A percentile compares a stretch with the other conserved stretches of the same genome.
Conservation (phyloP, 139 green algal genomes). For the Tetradesmus obliquus region DNA sequence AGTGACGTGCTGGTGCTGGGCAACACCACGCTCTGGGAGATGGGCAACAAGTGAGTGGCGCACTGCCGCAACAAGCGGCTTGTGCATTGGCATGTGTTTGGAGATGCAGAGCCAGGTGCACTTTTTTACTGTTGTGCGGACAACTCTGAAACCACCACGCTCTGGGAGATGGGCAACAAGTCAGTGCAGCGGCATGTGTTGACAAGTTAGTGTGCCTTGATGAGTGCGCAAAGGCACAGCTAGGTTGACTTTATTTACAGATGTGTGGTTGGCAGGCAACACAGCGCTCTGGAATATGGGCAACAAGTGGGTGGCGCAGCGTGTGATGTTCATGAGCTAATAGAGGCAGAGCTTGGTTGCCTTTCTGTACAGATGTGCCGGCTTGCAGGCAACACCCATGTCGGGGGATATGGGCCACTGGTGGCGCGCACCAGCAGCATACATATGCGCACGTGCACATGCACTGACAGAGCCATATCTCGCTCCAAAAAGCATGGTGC, state of each 20-base stretch:
- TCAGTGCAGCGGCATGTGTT: background rate
- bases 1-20: background rate
- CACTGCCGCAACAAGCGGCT: background rate
- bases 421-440: background rate
- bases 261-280: background rate
- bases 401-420: background rate
- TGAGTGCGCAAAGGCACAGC: too few relatives aligned
- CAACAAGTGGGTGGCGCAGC: constrained; percentile 27
- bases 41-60: constrained; percentile 27
- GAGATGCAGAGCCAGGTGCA: background rate
- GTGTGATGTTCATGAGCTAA: background rate
- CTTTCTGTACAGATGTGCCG: background rate
- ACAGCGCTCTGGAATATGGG: constrained; percentile 31
- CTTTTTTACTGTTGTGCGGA: background rate
- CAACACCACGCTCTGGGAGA: constrained; percentile 28
- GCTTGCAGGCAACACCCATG: background rate
- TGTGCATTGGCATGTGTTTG: background rate
- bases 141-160: background rate
- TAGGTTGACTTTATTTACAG: too few relatives aligned
- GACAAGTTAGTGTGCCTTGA: too few relatives aligned
- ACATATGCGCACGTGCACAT: too few relatives aligned
- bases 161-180: constrained; percentile 39
- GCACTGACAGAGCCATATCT: too few relatives aligned
- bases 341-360: background rate
- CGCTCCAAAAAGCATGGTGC: background rate